Evolutionary conservation across 192 early-diverging fungal species (phyloP).

Genomic region (Backusella westeae): DNA sequence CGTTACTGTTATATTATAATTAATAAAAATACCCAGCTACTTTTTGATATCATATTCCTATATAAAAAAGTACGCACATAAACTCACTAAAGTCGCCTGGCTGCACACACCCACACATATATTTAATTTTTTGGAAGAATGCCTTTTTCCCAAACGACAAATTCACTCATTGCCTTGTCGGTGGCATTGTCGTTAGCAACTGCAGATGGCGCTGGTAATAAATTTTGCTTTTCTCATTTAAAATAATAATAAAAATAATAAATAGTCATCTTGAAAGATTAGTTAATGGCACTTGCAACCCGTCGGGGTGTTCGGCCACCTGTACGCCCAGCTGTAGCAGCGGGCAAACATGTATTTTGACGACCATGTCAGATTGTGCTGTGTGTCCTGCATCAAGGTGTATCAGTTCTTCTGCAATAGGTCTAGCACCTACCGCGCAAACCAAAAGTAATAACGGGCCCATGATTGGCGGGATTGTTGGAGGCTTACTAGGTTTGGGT

Average conservation of each 20-base stretch:
- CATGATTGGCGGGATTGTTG: constrained; percentile 12
- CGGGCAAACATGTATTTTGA: constrained; percentile 19
- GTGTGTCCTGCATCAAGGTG: constrained; percentile 25
- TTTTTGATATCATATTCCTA: not conserved
- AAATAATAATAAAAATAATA: constrained; percentile 7
- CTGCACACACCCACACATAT: not conserved
- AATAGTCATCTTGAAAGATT: constrained; percentile 11
- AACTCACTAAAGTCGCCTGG: not conserved
- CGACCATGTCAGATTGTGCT: constrained; percentile 27
- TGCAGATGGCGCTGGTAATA: not conserved
- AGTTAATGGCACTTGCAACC: constrained; percentile 11
- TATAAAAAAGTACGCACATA: not conserved
- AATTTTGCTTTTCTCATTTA: not conserved
- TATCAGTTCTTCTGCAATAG: constrained; percentile 10
- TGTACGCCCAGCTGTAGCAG: constrained; percentile 18
- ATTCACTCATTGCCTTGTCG: not conserved
- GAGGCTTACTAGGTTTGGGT: constrained; percentile 13
- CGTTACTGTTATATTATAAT: not conserved
- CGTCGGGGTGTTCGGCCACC: constrained; percentile 1
- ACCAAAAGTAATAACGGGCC: not conserved
- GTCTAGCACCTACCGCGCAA: not conserved
- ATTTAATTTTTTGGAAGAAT: not conserved
- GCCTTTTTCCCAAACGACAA: not conserved
- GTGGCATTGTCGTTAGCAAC: not conserved
- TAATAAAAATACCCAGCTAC: not conserved